Evolutionary conservation across 805 yeast species (phyloP).

Genomic region (Ogataea pilisensis): DNA sequence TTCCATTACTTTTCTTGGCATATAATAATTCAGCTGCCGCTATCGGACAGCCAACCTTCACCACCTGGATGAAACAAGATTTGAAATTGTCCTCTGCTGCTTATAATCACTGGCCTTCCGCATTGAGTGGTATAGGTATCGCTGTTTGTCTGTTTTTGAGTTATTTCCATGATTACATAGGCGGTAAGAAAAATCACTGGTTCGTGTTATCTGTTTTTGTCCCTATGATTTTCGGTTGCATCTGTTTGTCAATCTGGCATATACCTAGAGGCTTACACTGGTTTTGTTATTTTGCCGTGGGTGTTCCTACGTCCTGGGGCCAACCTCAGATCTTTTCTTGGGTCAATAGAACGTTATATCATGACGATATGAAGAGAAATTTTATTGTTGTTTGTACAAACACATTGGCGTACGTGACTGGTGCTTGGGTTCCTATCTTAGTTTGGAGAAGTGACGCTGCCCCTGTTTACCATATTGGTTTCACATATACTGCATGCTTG

Average conservation of each 20-base stretch:
- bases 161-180: slow-evolving; percentile 34
- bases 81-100: slow-evolving; percentile 29
- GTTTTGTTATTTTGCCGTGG: slow-evolving; percentile 44
- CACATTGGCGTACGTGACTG: slow-evolving; percentile 37
- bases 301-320: slow-evolving; percentile 47
- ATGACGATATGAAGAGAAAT: slow-evolving; percentile 41
- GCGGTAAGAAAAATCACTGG: slow-evolving; percentile 33
- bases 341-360: slow-evolving; percentile 44
- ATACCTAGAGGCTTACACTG: slow-evolving; percentile 47
- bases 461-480: slow-evolving; percentile 37
- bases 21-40: slow-evolving; percentile 35
- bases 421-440: slow-evolving; percentile 38
- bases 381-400: slow-evolving; percentile 38
- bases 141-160: slow-evolving; percentile 34
- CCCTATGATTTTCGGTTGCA: slow-evolving; percentile 30
- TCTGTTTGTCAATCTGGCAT: slow-evolving; percentile 43
- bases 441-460: slow-evolving; percentile 36
- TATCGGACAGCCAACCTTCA: slow-evolving; percentile 37
- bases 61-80: slow-evolving; percentile 40
- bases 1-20: slow-evolving; percentile 37
- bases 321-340: slow-evolving; percentile 55
- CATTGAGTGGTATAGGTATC: slow-evolving; percentile 36
- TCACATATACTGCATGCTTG: slow-evolving; percentile 35
- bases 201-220: slow-evolving; percentile 37
- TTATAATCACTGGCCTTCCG: slow-evolving; percentile 41